Evolutionary conservation across 805 yeast genomes (phyloP).

Genomic region (Groenewaldozyma tartarivorans): DNA sequence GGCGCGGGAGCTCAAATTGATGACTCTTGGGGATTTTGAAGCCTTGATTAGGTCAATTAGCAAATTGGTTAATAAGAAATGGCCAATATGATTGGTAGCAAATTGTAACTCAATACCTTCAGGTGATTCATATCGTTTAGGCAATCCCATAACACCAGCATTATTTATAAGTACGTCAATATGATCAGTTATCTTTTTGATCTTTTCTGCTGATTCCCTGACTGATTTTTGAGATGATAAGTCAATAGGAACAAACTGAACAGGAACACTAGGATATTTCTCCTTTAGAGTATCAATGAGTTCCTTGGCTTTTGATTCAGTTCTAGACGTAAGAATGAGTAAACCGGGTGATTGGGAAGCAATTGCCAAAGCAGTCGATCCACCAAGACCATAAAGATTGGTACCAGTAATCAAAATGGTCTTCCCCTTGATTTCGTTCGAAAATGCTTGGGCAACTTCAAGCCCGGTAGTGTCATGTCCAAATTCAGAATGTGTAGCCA

Average conservation of each 20-base stretch:
- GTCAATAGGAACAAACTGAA: too few relatives aligned
- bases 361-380: slow-evolving; percentile 13
- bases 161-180: slow-evolving; percentile 62
- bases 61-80: slow-evolving; percentile 53
- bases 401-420: slow-evolving; percentile 9
- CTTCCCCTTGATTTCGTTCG: slow-evolving; percentile 9
- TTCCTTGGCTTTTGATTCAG: too few relatives aligned
- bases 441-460: slow-evolving; percentile 6
- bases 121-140: slow-evolving; percentile 48
- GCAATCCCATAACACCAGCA: slow-evolving; percentile 74
- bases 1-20: slow-evolving; percentile 5
- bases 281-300: too few relatives aligned
- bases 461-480: slow-evolving; percentile 6
- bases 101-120: slow-evolving; percentile 75
- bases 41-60: slow-evolving; percentile 8
- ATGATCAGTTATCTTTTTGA: too few relatives aligned
- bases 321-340: too few relatives aligned
- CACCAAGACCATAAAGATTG: slow-evolving; percentile 13
- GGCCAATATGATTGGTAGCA: slow-evolving; percentile 71
- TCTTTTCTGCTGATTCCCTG: too few relatives aligned
- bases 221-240: too few relatives aligned
- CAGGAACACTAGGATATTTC: too few relatives aligned
- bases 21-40: slow-evolving; percentile 8
- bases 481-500: too few relatives aligned
- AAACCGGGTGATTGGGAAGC: too few relatives aligned